Percentiles rank a stretch among this genome's conserved stretches.
Conservation (phyloP, 495 filamentous ascomycete species). For the Penicillium bovifimosum region DNA sequence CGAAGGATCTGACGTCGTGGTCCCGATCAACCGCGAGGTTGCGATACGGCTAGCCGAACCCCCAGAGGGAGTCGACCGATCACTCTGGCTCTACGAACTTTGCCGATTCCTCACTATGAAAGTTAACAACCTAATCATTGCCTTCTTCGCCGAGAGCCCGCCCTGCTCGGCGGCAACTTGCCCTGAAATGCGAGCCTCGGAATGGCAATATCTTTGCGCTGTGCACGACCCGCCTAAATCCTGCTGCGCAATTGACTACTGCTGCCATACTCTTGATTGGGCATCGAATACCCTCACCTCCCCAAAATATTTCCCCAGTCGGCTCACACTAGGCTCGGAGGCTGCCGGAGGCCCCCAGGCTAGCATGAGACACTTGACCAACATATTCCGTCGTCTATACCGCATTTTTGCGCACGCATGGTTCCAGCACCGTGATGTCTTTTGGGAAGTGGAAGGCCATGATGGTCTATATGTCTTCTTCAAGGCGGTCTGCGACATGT, state of each 20-base stretch:
- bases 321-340: slow-evolving; percentile 67
- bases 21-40: slow-evolving; percentile 67
- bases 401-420: slow-evolving; percentile 97
- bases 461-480: slow-evolving; percentile 91
- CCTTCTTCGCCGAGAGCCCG: slow-evolving; percentile 83
- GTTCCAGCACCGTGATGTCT: slow-evolving; percentile 94
- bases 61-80: slow-evolving; percentile 72
- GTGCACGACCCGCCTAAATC: slow-evolving; percentile 92
- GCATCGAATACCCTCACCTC: slow-evolving; percentile 85
- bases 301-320: slow-evolving; percentile 85
- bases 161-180: slow-evolving; percentile 83
- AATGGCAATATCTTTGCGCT: slow-evolving; percentile 99
- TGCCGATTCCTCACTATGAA: slow-evolving; percentile 91
- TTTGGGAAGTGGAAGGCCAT: slow-evolving; percentile 88
- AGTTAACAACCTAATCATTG: slow-evolving; percentile 84
- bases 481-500: slow-evolving; percentile 92
- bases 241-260: slow-evolving; percentile 98
- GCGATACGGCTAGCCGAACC: slow-evolving; percentile 69
- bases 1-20: slow-evolving; percentile 46
- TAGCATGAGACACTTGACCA: slow-evolving; percentile 77
- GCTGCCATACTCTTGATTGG: slow-evolving; percentile 97
- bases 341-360: slow-evolving; percentile 53
- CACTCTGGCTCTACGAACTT: slow-evolving; percentile 95
- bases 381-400: slow-evolving; percentile 90
- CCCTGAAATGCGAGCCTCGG: slow-evolving; percentile 94